Base-by-base conservation (phyloP, 2,329 filamentous ascomycete genomes). In the Kalaharituber pfeilii region DNA sequence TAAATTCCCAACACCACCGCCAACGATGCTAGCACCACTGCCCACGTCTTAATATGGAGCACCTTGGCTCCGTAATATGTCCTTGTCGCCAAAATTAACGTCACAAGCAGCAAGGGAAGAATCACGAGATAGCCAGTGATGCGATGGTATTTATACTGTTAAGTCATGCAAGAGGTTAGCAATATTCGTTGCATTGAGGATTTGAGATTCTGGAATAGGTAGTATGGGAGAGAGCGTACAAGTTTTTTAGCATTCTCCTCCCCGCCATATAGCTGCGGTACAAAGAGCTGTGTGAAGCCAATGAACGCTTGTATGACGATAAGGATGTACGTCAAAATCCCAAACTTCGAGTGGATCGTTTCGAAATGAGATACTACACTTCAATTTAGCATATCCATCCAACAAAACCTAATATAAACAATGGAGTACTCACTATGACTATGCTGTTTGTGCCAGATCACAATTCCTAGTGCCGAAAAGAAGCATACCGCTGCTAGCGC, bases 141-240 rank as follows among this genome's bases (percentile, higher is more conserved):
- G 27, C 89, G 79, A 67, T 96, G 91, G 64, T 88, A 94, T 69
- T 94, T 95, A 75, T 89, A 96, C 42, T 60, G 20, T 22, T 6
- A 7, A 26, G 25, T 7, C 13, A 50, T 9, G 11, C 20, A 26
- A 50, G 49, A n/a, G 9, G 27, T 51, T 24, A 33, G 27, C 26
- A 25, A n/a, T n/a, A n/a, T n/a, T n/a, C n/a, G n/a, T n/a, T n/a
- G n/a, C n/a, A n/a, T n/a, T 36, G 26, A 18, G 51, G 42, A 29
- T 27, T 30, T 24, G 15, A 52, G 26, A 33, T 56, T 44, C 4
- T 18, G 15, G 36, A 30, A 15, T 30, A 11, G 49, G 50, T 30
- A 24, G 25, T 18, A 44, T 39, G 15, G 24, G 7, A 22, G 27
- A 42, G 33, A 29, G 42, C 47, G 45, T 53, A 59, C 58, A 5